A percentile compares a stretch with the other conserved stretches of the same genome.
phyloP scores from a whole-genome alignment of 2,329 filamentous ascomycete genomes.

The Trichoderma arundinaceum region DNA sequence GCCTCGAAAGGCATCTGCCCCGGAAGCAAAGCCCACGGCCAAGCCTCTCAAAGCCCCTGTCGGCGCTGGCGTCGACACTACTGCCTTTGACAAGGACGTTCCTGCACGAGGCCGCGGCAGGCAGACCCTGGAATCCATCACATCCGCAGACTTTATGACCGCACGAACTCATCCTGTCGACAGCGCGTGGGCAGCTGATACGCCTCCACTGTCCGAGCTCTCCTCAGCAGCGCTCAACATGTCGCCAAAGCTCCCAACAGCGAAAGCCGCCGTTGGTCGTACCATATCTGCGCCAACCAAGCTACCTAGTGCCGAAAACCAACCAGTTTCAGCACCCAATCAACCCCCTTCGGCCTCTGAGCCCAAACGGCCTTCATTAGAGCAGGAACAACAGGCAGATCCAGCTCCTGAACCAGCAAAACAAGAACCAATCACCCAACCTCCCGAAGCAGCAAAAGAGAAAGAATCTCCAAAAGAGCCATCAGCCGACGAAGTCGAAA shows the following conservation, averaged over 20 bases:
- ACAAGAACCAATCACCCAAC: neutral
- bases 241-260: constrained; percentile 42
- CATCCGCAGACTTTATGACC: constrained; percentile 50
- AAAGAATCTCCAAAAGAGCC: constrained; percentile 28
- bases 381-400: neutral
- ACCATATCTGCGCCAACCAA: constrained; percentile 50
- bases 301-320: constrained; percentile 29
- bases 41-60: constrained; percentile 33
- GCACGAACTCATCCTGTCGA: constrained; percentile 48
- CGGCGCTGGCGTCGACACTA: constrained; percentile 46
- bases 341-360: constrained; percentile 25
- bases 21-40: constrained; percentile 18
- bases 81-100: constrained; percentile 48
- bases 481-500: constrained; percentile 33
- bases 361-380: constrained; percentile 3
- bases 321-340: constrained; percentile 10
- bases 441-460: constrained; percentile 9
- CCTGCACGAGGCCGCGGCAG: constrained; percentile 35
- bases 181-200: constrained; percentile 36
- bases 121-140: constrained; percentile 37
- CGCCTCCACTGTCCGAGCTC: constrained; percentile 49
- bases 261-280: constrained; percentile 39
- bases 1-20: neutral
- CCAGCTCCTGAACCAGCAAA: constrained; percentile 3
- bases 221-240: constrained; percentile 52